phyloP scores from a whole-genome alignment of 2,329 filamentous ascomycete genomes.

The Trichoderma sp. region DNA sequence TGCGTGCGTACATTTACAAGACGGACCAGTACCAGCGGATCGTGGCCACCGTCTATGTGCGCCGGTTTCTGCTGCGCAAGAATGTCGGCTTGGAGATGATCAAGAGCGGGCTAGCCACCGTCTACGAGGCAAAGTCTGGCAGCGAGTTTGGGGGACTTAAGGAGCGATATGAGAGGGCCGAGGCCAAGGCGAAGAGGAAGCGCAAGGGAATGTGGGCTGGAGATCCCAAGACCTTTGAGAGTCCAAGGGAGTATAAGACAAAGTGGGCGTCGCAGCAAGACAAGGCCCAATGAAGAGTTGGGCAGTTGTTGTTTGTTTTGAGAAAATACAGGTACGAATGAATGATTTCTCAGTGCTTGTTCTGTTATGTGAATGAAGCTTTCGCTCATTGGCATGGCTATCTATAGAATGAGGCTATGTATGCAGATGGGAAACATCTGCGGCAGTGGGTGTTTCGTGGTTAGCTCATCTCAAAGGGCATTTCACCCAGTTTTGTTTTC shows the following conservation, averaged over 20 bases:
- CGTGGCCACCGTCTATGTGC: constrained; percentile 80
- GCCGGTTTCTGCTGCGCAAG: constrained; percentile 65
- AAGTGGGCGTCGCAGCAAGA: constrained; percentile 31
- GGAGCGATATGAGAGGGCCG: constrained; percentile 63
- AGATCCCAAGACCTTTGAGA: constrained; percentile 68
- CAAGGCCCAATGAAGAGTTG: neutral
- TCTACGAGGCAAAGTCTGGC: constrained; percentile 90
- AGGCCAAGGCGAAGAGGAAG: constrained; percentile 65
- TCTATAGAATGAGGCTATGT: neutral
- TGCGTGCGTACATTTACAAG: constrained; percentile 80
- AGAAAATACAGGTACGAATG: neutral
- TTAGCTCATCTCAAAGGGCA: neutral
- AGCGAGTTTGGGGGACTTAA: constrained; percentile 81
- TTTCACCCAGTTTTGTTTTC: neutral
- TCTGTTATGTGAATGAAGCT: neutral
- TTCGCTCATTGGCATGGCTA: neutral
- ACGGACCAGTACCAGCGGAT: constrained; percentile 91
- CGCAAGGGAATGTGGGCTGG: constrained; percentile 76
- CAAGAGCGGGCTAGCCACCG: constrained; percentile 78
- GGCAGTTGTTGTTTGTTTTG: neutral
- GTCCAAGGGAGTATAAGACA: constrained; percentile 83
- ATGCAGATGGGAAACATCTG: neutral
- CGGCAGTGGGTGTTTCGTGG: constrained; percentile 3
- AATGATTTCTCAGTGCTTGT: neutral
- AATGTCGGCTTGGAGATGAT: constrained; percentile 93